These are phyloP conservation scores for Melaleuca quinquenervia DNA, from an alignment of 345 rosid genomes.

Conservation along the genomic window DNA sequence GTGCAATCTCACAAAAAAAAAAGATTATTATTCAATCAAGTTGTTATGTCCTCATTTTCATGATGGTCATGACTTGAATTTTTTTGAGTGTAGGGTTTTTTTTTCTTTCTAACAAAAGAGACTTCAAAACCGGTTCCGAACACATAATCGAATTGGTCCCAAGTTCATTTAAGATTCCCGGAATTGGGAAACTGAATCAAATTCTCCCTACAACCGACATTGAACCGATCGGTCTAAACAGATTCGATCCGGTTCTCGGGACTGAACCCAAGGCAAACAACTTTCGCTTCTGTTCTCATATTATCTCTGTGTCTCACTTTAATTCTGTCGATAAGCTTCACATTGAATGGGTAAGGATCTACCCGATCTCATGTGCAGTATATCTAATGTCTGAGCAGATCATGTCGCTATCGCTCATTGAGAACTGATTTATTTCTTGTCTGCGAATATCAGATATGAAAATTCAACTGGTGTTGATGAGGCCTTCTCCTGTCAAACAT, in stretches of 20 bases:
- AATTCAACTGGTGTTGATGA: background rate
- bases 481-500: background rate
- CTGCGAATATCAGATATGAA: background rate
- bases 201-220: background rate
- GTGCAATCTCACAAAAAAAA: background rate
- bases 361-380: background rate
- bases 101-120: background rate
- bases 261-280: background rate
- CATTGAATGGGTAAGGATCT: background rate
- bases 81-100: background rate
- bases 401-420: background rate
- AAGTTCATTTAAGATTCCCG: accelerated
- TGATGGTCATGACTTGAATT: background rate
- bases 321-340: background rate
- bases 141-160: accelerated
- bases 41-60: background rate
- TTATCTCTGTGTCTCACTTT: background rate
- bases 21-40: no score
- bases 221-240: background rate
- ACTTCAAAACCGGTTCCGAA: background rate
- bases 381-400: background rate
- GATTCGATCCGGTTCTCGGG: background rate
- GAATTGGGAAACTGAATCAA: accelerated
- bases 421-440: background rate
- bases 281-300: background rate